Evolutionary conservation across 2,329 filamentous ascomycete species (phyloP).

Genomic region (Fusarium duplospermum): DNA sequence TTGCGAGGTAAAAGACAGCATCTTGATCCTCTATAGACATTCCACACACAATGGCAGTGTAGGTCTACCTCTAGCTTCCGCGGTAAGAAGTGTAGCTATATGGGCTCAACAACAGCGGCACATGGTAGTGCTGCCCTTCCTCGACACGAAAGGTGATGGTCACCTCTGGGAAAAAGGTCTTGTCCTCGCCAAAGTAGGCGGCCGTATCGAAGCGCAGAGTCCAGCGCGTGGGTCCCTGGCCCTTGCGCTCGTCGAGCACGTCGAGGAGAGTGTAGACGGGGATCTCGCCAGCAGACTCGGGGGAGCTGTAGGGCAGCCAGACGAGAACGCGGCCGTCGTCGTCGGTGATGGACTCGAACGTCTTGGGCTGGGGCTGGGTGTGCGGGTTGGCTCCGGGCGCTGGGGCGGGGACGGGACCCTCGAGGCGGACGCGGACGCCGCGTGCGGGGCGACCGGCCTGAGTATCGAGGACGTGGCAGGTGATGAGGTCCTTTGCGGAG

Average conservation of each 20-base stretch:
- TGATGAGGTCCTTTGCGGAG: constrained; percentile 72
- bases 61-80: constrained; percentile 66
- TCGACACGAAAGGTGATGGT: constrained; percentile 64
- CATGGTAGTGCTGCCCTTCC: constrained; percentile 78
- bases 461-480: constrained; percentile 89
- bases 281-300: constrained; percentile 64
- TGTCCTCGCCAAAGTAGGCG: constrained; percentile 74
- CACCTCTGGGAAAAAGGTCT: constrained; percentile 72
- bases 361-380: constrained; percentile 50
- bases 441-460: constrained; percentile 76
- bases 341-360: constrained; percentile 78
- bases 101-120: constrained; percentile 80
- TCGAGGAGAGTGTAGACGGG: constrained; percentile 69
- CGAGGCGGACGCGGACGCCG: constrained; percentile 74
- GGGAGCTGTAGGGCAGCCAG: constrained; percentile 72
- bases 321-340: constrained; percentile 77
- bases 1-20: not conserved
- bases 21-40: not conserved
- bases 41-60: not conserved
- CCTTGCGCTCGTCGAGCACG: constrained; percentile 59
- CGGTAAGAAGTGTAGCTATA: constrained; percentile 87
- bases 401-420: constrained; percentile 54
- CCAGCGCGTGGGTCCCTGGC: constrained; percentile 66
- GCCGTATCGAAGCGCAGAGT: constrained; percentile 79
- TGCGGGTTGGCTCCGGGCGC: constrained; percentile 41